A percentile compares a stretch with the other conserved stretches of the same genome.
Evolutionary conservation across 306 rosid genomes (phyloP).

Genomic region (Cyamopsis tetragonoloba): DNA sequence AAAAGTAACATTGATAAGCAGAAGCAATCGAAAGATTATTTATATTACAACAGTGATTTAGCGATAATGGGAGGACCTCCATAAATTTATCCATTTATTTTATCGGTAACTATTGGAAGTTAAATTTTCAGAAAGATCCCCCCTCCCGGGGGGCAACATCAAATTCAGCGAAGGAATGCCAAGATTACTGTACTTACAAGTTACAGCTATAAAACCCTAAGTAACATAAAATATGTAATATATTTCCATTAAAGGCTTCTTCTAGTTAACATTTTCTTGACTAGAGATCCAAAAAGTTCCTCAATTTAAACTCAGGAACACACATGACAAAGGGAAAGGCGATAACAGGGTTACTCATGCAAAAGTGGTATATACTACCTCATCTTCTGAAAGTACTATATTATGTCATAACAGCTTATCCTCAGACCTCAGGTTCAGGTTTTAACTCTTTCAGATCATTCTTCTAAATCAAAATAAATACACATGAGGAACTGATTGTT

Average conservation of each 20-base stretch:
- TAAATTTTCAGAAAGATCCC: slow-evolving; percentile 1
- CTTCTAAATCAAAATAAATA: slow-evolving; percentile 2
- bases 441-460: slow-evolving; percentile 9
- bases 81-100: slow-evolving; percentile 11
- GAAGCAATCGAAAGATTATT: slow-evolving; percentile 9
- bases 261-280: neutral
- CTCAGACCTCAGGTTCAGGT: slow-evolving; percentile 14
- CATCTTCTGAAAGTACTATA: neutral
- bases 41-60: neutral
- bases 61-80: neutral
- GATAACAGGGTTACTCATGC: neutral
- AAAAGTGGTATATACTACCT: neutral
- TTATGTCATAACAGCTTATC: neutral
- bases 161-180: slow-evolving; percentile 7
- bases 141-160: slow-evolving; percentile 5
- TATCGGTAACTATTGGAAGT: neutral
- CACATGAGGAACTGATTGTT: neutral
- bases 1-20: neutral
- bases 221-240: neutral
- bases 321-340: neutral
- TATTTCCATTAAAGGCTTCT: slow-evolving; percentile 6
- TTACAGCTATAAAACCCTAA: slow-evolving; percentile 7
- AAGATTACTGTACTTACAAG: no score
- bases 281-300: neutral
- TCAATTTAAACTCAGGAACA: neutral